phyloP scores from a whole-genome alignment of 805 yeast species.

The Metschnikowia drakensbergensis region DNA sequence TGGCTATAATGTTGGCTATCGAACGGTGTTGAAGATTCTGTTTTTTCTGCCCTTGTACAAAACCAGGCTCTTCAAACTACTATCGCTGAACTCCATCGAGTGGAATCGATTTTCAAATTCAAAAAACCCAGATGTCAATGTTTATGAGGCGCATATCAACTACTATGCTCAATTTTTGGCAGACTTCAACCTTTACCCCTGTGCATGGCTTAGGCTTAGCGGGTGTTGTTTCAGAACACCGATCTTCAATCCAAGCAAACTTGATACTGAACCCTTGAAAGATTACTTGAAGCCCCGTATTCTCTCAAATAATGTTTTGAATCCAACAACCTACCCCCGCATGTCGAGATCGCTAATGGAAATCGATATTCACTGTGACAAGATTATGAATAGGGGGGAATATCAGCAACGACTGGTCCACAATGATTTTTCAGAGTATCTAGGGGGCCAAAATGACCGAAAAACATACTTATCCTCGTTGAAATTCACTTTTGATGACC shows the following conservation, averaged over 20 bases:
- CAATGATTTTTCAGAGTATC: conserved; percentile 42
- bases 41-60: conserved; percentile 59
- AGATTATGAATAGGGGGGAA: conserved; percentile 53
- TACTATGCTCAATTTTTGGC: conserved; percentile 69
- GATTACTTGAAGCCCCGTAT: conserved; percentile 19
- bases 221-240: conserved; percentile 58
- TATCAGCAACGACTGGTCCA: conserved; percentile 48
- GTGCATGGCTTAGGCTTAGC: conserved; percentile 64
- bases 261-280: conserved; percentile 11
- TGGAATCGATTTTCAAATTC: conserved; percentile 8
- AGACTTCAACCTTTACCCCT: conserved; percentile 81
- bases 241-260: conserved; percentile 21
- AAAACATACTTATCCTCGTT: conserved; percentile 44
- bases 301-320: conserved; percentile 29
- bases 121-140: conserved; percentile 1
- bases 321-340: conserved; percentile 37
- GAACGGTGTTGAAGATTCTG: conserved; percentile 64
- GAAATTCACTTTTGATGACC: conserved; percentile 56
- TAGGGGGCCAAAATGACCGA: conserved; percentile 7
- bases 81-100: conserved; percentile 23
- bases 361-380: conserved; percentile 60
- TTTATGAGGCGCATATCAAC: conserved; percentile 79
- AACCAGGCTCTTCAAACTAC: conserved; percentile 49
- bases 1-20: conserved; percentile 70
- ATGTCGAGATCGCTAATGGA: conserved; percentile 66